Base-by-base conservation (phyloP, 345 rosid species). In the Cochlearia excelsa region DNA sequence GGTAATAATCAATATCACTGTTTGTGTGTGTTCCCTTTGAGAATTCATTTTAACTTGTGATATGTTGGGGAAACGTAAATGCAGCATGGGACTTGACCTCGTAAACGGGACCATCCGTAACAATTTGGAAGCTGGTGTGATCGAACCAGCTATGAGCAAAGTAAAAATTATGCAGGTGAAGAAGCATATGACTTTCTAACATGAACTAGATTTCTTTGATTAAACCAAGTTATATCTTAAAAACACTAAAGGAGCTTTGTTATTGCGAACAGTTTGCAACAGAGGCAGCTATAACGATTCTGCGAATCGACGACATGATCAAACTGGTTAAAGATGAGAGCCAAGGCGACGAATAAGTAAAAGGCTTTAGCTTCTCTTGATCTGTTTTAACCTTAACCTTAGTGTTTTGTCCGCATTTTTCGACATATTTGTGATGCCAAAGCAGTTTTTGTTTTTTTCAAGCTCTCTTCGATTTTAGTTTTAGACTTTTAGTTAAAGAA, bases 61-160 rank as follows among this genome's bases (percentile, higher is more conserved):
- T 42, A 42, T 62, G 56, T 26, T 26, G 23, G 23, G 23, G 23
- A 16, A 16, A 16, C 23, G 0, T 16, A 0, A 46, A 59, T 46
- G 81, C 83, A 93, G 95, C 80, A 87, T 89, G 97, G 95, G 99
- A 56, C 78, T 93, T 46, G 99, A 93, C 66, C 97, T 93, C 38
- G 57, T 68, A 38, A 93, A 87, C 37, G 99, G 97, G n/a, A 73
- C 81, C 1, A 53, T 85, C 68, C 91, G 97, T 9, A 93, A 89
- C 83, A 93, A 87, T 77, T 72, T 93, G 63, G 99, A 89, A 71
- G 99, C 99, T 2, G 99, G 97, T 66, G 95, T 93, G 23, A 93
- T 93, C 27, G 99, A 93, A 61, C 97, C 99, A 3, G 99, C 97
- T 30, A 93, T 93, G 99, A 93, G 99, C 89, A 93, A 93, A 87